phyloP scores from a whole-genome alignment of 768 basidiomycete species.

The Xerocomellus chrysenteron region DNA sequence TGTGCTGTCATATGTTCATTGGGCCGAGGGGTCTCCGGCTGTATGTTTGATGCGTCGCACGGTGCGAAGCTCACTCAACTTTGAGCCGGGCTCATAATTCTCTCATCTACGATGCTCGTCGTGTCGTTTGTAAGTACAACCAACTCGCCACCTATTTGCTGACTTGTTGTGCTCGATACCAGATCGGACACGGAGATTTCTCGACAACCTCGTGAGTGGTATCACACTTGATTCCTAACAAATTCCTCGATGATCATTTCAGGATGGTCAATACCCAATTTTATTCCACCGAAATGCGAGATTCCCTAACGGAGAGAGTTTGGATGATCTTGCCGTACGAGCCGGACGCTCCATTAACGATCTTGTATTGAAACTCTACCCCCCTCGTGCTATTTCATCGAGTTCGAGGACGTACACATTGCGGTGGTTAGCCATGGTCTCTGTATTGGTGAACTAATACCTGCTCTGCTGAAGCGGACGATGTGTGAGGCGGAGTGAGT shows the following conservation, averaged over 20 bases:
- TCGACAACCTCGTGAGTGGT: slow-evolving; percentile 63
- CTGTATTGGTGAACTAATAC: slow-evolving; percentile 60
- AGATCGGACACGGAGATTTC: slow-evolving; percentile 82
- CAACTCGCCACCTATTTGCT: neutral
- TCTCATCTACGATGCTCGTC: slow-evolving; percentile 16
- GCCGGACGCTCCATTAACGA: slow-evolving; percentile 51
- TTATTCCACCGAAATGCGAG: slow-evolving; percentile 43
- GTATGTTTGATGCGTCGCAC: too few species aligned
- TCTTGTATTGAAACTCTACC: slow-evolving; percentile 51
- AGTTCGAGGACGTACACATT: slow-evolving; percentile 46
- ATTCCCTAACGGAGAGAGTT: slow-evolving; percentile 74
- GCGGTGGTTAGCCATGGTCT: slow-evolving; percentile 77
- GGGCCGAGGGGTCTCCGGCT: too few species aligned
- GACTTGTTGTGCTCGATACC: neutral
- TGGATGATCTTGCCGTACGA: slow-evolving; percentile 57
- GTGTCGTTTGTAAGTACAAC: slow-evolving; percentile 28
- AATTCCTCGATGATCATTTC: slow-evolving; percentile 46
- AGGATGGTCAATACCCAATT: slow-evolving; percentile 54
- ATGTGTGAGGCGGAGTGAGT: too few species aligned
- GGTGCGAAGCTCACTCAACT: too few species aligned
- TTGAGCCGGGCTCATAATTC: neutral
- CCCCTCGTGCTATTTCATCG: slow-evolving; percentile 42
- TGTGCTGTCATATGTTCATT: too few species aligned
- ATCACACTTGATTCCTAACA: slow-evolving; percentile 16
- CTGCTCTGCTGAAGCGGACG: slow-evolving; percentile 45